These are phyloP conservation scores for Symmetrospora coprosmae DNA, from an alignment of 768 basidiomycete species.

Conservation along the genomic window DNA sequence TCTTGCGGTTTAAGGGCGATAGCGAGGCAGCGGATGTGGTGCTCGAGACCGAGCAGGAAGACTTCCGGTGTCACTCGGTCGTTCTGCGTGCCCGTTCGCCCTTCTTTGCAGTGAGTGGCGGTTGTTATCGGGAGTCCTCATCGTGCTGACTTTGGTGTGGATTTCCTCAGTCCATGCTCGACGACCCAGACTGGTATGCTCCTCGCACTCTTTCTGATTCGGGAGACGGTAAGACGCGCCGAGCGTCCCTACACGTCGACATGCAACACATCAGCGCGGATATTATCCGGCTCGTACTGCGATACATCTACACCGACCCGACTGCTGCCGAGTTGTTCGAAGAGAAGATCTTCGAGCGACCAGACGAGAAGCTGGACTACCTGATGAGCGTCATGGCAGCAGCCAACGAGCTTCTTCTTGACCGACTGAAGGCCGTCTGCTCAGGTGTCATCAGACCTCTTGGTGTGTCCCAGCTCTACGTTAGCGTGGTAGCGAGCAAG, in stretches of 20 bases:
- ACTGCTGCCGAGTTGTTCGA: conserved; percentile 36
- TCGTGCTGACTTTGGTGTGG: neutral
- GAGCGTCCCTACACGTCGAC: conserved; percentile 41
- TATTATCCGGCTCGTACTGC: conserved; percentile 59
- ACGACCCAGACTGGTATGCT: conserved; percentile 63
- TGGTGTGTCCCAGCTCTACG: conserved; percentile 22
- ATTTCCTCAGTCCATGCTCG: conserved; percentile 49
- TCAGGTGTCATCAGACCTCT: conserved; percentile 49
- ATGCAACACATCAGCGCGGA: conserved; percentile 60
- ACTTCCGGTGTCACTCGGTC: conserved; percentile 53
- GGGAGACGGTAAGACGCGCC: conserved; percentile 45
- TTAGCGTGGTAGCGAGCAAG: too few relatives aligned
- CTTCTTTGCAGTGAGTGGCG: conserved; percentile 48
- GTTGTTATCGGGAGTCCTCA: neutral
- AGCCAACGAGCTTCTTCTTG: conserved; percentile 83
- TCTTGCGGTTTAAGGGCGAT: neutral
- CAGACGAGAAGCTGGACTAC: conserved; percentile 69
- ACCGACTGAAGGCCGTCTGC: conserved; percentile 67
- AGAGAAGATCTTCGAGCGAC: conserved; percentile 47
- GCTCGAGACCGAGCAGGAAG: conserved; percentile 53
- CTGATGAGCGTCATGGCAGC: conserved; percentile 73
- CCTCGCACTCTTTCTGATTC: too few relatives aligned
- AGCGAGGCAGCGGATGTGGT: conserved; percentile 47
- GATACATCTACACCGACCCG: conserved; percentile 61
- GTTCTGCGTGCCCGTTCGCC: conserved; percentile 68